A percentile compares a stretch with the other conserved stretches of the same genome.
Conservation (phyloP, 2,329 filamentous ascomycete genomes). For the Rugonectria rugulosa region DNA sequence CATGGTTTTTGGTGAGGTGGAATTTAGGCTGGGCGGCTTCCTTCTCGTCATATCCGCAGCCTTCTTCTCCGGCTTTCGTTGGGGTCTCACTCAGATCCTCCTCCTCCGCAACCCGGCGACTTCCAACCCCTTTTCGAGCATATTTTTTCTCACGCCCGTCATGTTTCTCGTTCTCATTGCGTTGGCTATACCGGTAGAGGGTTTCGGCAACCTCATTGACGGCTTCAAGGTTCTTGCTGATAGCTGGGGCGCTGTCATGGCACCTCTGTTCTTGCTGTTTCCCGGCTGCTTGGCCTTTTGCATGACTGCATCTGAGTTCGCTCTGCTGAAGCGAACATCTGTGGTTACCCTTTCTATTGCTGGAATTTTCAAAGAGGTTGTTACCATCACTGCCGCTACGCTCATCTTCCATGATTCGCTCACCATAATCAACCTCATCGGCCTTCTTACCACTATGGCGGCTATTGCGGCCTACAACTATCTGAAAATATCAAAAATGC, state of each 20-base stretch:
- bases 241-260: constrained; percentile 71
- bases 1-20: constrained; percentile 96
- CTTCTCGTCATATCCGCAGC: constrained; percentile 90
- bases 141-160: constrained; percentile 96
- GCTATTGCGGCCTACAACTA: constrained; percentile 94
- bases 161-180: constrained; percentile 88
- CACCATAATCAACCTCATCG: constrained; percentile 85
- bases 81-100: constrained; percentile 97
- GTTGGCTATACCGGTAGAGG: constrained; percentile 88
- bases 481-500: constrained; percentile 92
- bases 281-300: constrained; percentile 91
- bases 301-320: constrained; percentile 97
- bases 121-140: constrained; percentile 94
- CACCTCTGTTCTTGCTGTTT: constrained; percentile 81
- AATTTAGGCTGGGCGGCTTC: constrained; percentile 88
- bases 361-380: constrained; percentile 98
- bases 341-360: constrained; percentile 97
- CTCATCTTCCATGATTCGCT: constrained; percentile 88
- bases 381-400: constrained; percentile 90
- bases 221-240: constrained; percentile 71
- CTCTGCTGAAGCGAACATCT: constrained; percentile 90
- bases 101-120: constrained; percentile 93
- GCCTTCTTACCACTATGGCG: constrained; percentile 84
- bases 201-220: constrained; percentile 70
- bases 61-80: constrained; percentile 96